These are phyloP conservation scores for Phytophthora kernoviae DNA, from an alignment of 352 stramenopile genomes.

Conservation along the genomic window DNA sequence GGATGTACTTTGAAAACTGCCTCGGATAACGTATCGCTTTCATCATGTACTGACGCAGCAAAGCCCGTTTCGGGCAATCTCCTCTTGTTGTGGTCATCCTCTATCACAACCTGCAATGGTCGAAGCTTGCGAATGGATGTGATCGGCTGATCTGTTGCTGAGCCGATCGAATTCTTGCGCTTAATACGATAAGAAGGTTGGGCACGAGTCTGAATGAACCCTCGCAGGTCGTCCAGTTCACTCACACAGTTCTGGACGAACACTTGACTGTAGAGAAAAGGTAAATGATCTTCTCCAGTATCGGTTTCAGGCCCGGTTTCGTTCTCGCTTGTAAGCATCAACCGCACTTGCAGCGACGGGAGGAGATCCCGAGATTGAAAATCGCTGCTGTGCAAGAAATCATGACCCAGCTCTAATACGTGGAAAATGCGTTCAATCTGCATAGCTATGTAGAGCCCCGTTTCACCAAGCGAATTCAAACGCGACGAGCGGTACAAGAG, in stretches of 20 bases:
- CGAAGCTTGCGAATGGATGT: constrained; percentile 63
- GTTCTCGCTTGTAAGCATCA: constrained; percentile 13
- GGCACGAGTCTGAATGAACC: constrained; percentile 57
- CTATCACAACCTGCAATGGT: constrained; percentile 55
- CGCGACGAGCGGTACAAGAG: constrained; percentile 51
- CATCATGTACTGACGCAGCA: constrained; percentile 15
- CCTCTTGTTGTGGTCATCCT: constrained; percentile 19
- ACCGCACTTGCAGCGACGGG: constrained; percentile 17
- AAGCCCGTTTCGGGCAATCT: neutral
- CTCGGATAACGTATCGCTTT: constrained; percentile 44
- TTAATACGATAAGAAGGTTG: constrained; percentile 37
- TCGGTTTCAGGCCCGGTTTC: constrained; percentile 11
- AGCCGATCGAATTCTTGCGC: constrained; percentile 17
- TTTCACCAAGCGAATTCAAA: constrained; percentile 53
- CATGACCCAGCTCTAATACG: constrained; percentile 36
- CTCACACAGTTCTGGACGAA: constrained; percentile 70
- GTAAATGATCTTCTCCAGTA: constrained; percentile 43
- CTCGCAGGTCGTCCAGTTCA: constrained; percentile 61
- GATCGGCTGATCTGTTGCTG: constrained; percentile 11
- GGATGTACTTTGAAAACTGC: constrained; percentile 71
- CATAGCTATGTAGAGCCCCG: constrained; percentile 55
- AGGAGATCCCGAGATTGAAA: constrained; percentile 23
- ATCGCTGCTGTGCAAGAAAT: constrained; percentile 14
- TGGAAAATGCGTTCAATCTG: constrained; percentile 71
- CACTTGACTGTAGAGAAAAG: constrained; percentile 71